These are phyloP conservation scores for Epichloe uncinata DNA, from an alignment of 2,329 filamentous ascomycete species.

Conservation along the genomic window DNA sequence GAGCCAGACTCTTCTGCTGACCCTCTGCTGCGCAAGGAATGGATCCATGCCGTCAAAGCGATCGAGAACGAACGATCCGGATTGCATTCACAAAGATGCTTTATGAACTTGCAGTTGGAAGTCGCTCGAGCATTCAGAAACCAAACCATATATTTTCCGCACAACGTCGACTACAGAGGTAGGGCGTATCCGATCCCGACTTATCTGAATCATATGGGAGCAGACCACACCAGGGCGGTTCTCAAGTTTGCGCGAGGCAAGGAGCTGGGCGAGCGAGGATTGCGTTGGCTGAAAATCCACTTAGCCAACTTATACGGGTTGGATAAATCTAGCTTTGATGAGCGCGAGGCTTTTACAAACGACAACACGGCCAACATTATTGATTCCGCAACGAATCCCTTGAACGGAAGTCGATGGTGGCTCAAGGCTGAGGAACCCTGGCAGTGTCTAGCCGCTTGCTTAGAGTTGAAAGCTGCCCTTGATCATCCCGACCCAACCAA, in stretches of 20 bases:
- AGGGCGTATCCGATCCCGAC: conserved; percentile 90
- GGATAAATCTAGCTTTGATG: conserved; percentile 83
- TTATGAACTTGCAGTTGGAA: conserved; percentile 92
- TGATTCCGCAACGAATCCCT: conserved; percentile 71
- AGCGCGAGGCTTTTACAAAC: conserved; percentile 68
- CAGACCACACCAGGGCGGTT: conserved; percentile 75
- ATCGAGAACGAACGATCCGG: conserved; percentile 61
- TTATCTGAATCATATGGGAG: conserved; percentile 94
- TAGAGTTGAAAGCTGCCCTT: conserved; percentile 70
- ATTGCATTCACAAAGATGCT: conserved; percentile 80
- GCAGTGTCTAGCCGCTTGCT: conserved; percentile 86
- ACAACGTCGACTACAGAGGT: conserved; percentile 93
- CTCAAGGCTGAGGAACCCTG: conserved; percentile 82
- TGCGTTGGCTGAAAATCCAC: conserved; percentile 91
- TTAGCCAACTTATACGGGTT: conserved; percentile 81
- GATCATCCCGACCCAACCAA: conserved; percentile 62
- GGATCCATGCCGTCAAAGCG: conserved; percentile 49
- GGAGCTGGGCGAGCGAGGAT: conserved; percentile 56
- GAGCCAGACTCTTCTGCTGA: conserved; percentile 55
- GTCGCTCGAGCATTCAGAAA: conserved; percentile 73
- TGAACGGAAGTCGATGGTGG: conserved; percentile 77
- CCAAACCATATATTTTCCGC: conserved; percentile 86
- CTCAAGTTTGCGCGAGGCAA: conserved; percentile 73
- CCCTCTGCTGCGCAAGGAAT: conserved; percentile 43
- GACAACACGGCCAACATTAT: conserved; percentile 63